Base-by-base conservation (phyloP, 2,329 filamentous ascomycete species). In the Drechslerella stenobrocha region DNA sequence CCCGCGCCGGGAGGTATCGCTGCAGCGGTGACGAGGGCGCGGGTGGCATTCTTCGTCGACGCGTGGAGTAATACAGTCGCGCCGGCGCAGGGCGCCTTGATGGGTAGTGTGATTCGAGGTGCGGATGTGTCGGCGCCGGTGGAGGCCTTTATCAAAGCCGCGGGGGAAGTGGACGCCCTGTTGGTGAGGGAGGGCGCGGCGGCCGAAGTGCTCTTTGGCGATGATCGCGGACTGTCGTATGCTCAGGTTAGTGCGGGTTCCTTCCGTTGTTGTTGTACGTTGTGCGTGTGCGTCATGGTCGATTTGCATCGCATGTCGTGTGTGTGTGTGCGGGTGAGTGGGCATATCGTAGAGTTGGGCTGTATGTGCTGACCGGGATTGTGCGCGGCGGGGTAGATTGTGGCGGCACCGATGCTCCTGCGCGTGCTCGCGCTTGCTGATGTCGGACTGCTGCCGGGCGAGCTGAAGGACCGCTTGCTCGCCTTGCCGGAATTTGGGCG, bases 11-110 rank as follows among this genome's bases (percentile, higher is more conserved):
- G 77, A 50, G 79, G 79, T 9, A 75, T 78, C 9, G 80, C 80
- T 0, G 82, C 80, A 0, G 82, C 88, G 0, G 77, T 90, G 22
- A 75, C 77, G 48, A 82, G 89, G 30, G 88, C 88, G 0, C 81
- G 82, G 56, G 82, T 90, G 72, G 80, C 79, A 65, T 88, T 89
- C 76, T 91, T 93, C 74, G 82, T 83, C 44, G 87, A 90, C 72
- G 81, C 87, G 0, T 90, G 82, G 79, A 79, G 81, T 71, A 80
- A 76, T 73, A 89, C 89, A 75, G 79, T 85, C 52, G 78, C 81
- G 5, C 72, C 77, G 0, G 74, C 77, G 37, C 75, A 82, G 32
- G 78, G 79, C 66, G 80, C 80, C 65, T 74, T 79, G 9, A 67
- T 83, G n/a, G 75, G 78, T 3, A 77, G 81, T 0, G 77, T 79